phyloP scores from a whole-genome alignment of 2,329 filamentous ascomycete species.

The Neofusicoccum sp. region DNA sequence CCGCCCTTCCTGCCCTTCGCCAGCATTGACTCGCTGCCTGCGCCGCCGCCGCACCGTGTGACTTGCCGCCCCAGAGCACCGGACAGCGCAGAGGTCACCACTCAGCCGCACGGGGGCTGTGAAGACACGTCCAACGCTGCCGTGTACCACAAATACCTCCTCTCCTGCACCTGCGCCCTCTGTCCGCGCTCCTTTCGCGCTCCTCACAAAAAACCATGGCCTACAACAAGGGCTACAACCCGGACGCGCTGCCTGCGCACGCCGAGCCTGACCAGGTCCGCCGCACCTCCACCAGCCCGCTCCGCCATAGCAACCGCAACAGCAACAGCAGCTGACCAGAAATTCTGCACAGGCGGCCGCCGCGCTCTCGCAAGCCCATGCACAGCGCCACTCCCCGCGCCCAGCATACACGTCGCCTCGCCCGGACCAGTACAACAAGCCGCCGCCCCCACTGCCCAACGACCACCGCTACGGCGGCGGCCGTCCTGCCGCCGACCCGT shows the following conservation, averaged over 20 bases:
- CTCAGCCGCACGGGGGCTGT: slow-evolving; percentile 18
- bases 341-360: slow-evolving; percentile 36
- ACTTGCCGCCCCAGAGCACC: not conserved
- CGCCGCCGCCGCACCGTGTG: not conserved
- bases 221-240: slow-evolving; percentile 90
- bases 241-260: slow-evolving; percentile 90
- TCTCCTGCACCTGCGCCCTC: not conserved
- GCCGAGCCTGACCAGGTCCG: slow-evolving; percentile 71
- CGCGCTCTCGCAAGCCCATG: slow-evolving; percentile 31
- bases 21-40: slow-evolving; percentile 4
- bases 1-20: not conserved
- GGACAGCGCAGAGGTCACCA: slow-evolving; percentile 6
- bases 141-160: not conserved
- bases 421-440: slow-evolving; percentile 45
- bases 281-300: slow-evolving; percentile 19
- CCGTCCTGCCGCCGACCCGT: slow-evolving; percentile 26
- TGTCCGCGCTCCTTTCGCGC: not conserved
- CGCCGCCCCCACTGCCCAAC: slow-evolving; percentile 37
- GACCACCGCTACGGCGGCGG: slow-evolving; percentile 33
- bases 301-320: not conserved
- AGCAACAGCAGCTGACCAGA: slow-evolving; percentile 21
- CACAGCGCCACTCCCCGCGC: slow-evolving; percentile 25
- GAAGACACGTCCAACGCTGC: not conserved
- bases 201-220: slow-evolving; percentile 69
- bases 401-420: slow-evolving; percentile 36